phyloP scores from a whole-genome alignment of 1,284 basidiomycete genomes.

The Cutaneotrichosporon spelunceum region DNA sequence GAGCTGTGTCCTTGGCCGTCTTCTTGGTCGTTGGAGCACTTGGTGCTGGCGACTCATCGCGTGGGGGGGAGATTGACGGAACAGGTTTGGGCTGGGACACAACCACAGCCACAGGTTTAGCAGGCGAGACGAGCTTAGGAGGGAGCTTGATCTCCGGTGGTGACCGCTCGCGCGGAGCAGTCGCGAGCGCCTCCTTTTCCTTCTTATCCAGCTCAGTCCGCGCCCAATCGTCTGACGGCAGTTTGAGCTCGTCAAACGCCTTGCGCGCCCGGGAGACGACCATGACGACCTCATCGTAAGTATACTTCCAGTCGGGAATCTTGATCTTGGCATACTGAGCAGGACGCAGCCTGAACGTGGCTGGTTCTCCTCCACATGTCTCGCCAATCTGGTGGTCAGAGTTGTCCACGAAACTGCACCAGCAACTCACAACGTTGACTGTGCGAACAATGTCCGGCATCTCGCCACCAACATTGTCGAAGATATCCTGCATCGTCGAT shows the following conservation, averaged over 20 bases:
- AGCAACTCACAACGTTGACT: constrained; percentile 40
- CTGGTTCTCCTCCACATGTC: neutral
- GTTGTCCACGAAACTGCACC: neutral
- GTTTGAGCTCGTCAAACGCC: constrained; percentile 44
- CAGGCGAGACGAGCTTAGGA: constrained; percentile 5
- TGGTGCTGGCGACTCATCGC: constrained; percentile 16
- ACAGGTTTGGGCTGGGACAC: constrained; percentile 9
- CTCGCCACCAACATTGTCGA: constrained; percentile 33
- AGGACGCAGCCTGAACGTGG: constrained; percentile 33
- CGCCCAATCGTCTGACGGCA: constrained; percentile 39
- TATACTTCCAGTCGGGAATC: constrained; percentile 39
- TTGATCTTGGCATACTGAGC: constrained; percentile 48
- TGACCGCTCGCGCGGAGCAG: constrained; percentile 4
- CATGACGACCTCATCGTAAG: constrained; percentile 35
- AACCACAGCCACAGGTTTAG: neutral
- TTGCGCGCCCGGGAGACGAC: constrained; percentile 37
- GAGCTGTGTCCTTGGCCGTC: constrained; percentile 13
- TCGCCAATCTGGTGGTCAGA: constrained; percentile 15
- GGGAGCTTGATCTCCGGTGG: constrained; percentile 5
- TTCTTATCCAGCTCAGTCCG: constrained; percentile 37
- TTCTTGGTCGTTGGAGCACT: constrained; percentile 10
- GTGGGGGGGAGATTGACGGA: neutral
- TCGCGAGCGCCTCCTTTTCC: constrained; percentile 30
- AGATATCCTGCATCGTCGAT: constrained; percentile 31
- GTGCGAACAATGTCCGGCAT: constrained; percentile 43